These are phyloP conservation scores for Rhodotorula sp. DNA, from an alignment of 1,284 basidiomycete species.

Conservation along the genomic window DNA sequence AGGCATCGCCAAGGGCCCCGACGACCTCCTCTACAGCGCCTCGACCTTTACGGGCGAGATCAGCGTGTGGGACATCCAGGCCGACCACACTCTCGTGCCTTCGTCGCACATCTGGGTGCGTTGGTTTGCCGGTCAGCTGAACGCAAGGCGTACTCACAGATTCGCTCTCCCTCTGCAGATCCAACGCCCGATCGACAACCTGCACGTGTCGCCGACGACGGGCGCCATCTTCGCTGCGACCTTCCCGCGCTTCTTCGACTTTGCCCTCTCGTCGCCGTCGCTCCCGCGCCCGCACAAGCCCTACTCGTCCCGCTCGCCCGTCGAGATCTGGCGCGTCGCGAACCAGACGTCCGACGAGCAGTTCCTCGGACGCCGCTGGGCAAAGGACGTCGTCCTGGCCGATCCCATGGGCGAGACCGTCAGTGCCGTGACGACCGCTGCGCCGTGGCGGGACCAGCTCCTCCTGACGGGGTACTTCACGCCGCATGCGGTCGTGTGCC, in stretches of 20 bases:
- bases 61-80: conserved; percentile 31
- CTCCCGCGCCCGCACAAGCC: not conserved
- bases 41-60: conserved; percentile 33
- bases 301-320: conserved; percentile 17
- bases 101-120: conserved; percentile 23
- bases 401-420: conserved; percentile 31
- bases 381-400: conserved; percentile 23
- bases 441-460: conserved; percentile 36
- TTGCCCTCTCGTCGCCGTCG: conserved; percentile 12
- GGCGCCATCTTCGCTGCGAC: conserved; percentile 35
- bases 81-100: conserved; percentile 35
- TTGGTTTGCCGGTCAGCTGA: not conserved
- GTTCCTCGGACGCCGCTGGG: conserved; percentile 22
- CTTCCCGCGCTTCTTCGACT: conserved; percentile 28
- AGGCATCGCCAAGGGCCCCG: conserved; percentile 38
- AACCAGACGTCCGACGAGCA: conserved; percentile 24
- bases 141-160: too few relatives aligned
- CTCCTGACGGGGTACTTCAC: conserved; percentile 37
- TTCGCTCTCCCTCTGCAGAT: conserved; percentile 1
- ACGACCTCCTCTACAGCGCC: conserved; percentile 32
- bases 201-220: conserved; percentile 33
- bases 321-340: conserved; percentile 14
- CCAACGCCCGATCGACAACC: conserved; percentile 38
- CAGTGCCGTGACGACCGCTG: conserved; percentile 31
- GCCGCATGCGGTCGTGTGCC: conserved; percentile 10